Conservation (phyloP, 495 filamentous ascomycete species). For the Penicillium herquei region DNA sequence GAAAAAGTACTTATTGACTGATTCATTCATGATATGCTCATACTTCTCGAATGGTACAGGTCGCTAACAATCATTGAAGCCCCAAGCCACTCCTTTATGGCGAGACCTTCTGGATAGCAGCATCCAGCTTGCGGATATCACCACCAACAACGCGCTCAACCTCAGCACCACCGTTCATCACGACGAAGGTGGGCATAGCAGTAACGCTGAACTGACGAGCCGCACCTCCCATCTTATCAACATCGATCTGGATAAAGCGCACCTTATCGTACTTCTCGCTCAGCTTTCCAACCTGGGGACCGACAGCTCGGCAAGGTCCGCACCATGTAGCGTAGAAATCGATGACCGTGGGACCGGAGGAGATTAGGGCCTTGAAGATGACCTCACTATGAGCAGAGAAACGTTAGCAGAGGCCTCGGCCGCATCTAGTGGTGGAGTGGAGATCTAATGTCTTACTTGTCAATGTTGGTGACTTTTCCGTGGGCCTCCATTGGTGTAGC, state of each 20-base stretch:
- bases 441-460: constrained; percentile 22
- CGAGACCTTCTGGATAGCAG: constrained; percentile 24
- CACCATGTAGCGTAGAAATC: constrained; percentile 34
- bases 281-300: constrained; percentile 26
- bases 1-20: too few relatives aligned
- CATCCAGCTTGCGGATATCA: constrained; percentile 58
- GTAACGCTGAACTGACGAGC: constrained; percentile 70
- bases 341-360: constrained; percentile 24
- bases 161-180: constrained; percentile 73
- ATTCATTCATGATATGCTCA: too few relatives aligned
- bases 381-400: constrained; percentile 17
- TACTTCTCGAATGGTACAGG: too few relatives aligned
- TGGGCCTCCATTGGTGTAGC: constrained; percentile 21
- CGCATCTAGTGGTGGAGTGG: too few relatives aligned
- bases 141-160: constrained; percentile 70
- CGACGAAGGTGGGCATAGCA: constrained; percentile 86
- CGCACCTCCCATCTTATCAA: constrained; percentile 73
- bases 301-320: constrained; percentile 28
- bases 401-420: constrained; percentile 5
- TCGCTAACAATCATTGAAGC: too few relatives aligned
- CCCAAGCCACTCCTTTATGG: too few relatives aligned
- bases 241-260: constrained; percentile 83
- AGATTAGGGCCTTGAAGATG: constrained; percentile 30
- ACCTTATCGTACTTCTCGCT: constrained; percentile 48
- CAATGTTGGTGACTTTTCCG: constrained; percentile 29